Evolutionary conservation across 768 basidiomycete species (phyloP), one percentile per base, ranked within the genome.

Genomic region (Cytidiella melzeri): DNA sequence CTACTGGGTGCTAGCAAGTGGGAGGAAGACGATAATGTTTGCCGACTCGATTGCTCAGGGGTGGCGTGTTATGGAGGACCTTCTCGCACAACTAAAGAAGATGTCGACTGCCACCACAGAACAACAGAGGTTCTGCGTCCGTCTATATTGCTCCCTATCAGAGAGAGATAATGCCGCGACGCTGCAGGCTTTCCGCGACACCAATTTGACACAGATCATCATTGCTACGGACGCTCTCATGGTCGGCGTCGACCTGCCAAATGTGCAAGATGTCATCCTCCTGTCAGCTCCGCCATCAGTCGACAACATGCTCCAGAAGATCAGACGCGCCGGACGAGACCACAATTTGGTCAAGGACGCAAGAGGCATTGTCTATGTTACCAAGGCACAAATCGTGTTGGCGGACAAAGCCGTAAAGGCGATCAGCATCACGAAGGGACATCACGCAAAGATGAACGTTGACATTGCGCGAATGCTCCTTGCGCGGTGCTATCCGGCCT

Each of bases 181-280:
- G 6, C 48, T 13, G 9, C 5, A 12, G 4, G n/a, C 19, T 4
- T 43, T 49, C 15, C 24, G 21, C 11, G 24, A 43, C 7, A 41
- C 28, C 24, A 5, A 5, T 5, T 10, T 19, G 6, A 13, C 24
- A 23, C 48, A 27, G 4, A 24, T 49, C 39, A 21, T 43, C 15
- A 49, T 49, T 19, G 48, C 48, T 15, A 49, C 48, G 5, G 48
- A 49, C 40, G 12, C 21, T 21, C 34, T 51, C 9, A 47, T 47
- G 46, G 44, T 45, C 4, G 50, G 50, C 18, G 24, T 51, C 21
- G 23, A 51, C 30, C 9, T 51, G 7, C 46, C 45, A 4, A 40
- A 47, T 24, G 37, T 47, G 5, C 12, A 47, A 7, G 45, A 47
- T 38, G 50, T 51, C 19, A 18, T 47, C 9, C 34, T 51, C n/a